Conservation (phyloP, 805 yeast species). For the Scheffersomyces ergatensis region DNA sequence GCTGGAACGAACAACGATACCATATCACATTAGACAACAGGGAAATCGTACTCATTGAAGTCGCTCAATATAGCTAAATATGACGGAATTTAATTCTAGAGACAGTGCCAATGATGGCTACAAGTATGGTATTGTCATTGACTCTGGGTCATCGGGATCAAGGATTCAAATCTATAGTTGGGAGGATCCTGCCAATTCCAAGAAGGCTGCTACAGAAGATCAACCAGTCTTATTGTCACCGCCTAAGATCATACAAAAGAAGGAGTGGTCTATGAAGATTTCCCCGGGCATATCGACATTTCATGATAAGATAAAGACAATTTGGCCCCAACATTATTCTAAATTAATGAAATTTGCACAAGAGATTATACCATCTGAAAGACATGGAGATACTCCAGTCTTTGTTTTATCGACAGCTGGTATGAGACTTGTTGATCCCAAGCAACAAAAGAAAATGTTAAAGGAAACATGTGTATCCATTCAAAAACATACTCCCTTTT, state of each 20-base stretch:
- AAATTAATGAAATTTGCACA: constrained; percentile 68
- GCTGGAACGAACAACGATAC: too few species aligned
- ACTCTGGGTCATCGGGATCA: constrained; percentile 96
- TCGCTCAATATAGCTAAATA: too few species aligned
- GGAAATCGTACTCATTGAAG: too few species aligned
- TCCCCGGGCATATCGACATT: constrained; percentile 83
- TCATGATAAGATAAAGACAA: constrained; percentile 44
- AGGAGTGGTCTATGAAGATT: constrained; percentile 69
- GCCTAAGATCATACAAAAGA: constrained; percentile 63
- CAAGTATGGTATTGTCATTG: constrained; percentile 83
- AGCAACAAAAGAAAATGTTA: constrained; percentile 53
- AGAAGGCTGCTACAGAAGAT: constrained; percentile 29
- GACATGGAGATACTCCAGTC: constrained; percentile 71
- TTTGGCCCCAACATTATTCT: constrained; percentile 73
- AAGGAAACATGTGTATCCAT: constrained; percentile 59
- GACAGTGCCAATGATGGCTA: constrained; percentile 4
- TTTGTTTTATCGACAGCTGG: constrained; percentile 97
- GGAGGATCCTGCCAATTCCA: constrained; percentile 44
- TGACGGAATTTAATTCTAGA: too few species aligned
- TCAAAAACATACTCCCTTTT: constrained; percentile 53
- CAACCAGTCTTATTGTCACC: constrained; percentile 48
- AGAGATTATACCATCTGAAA: constrained; percentile 60
- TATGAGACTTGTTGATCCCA: constrained; percentile 71
- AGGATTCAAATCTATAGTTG: constrained; percentile 81
- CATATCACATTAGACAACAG: too few species aligned